Percentiles rank a stretch among this genome's conserved stretches.
These are phyloP conservation scores for Ustilago lituana DNA, from an alignment of 1,284 basidiomycete species.

Conservation along the genomic window DNA sequence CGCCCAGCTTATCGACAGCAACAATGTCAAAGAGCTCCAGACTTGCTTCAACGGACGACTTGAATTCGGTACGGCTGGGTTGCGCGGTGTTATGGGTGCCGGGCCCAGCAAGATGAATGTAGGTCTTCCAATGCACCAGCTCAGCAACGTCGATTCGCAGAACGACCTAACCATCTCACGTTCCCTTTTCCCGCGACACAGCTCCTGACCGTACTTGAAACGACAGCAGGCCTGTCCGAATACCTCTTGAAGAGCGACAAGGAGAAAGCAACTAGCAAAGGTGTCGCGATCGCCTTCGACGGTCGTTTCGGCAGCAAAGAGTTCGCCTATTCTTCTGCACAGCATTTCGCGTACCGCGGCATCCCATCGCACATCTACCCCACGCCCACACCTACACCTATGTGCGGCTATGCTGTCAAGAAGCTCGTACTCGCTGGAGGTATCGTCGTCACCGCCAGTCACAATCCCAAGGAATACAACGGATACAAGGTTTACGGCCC, in stretches of 20 bases:
- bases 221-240: conserved; percentile 52
- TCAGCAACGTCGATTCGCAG: no score
- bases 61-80: conserved; percentile 58
- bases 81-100: conserved; percentile 56
- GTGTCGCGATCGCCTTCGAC: conserved; percentile 63
- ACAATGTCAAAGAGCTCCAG: conserved; percentile 42
- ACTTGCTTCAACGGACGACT: conserved; percentile 53
- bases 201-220: conserved; percentile 57
- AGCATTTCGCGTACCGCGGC: conserved; percentile 49
- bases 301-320: conserved; percentile 55
- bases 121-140: no score
- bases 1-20: conserved; percentile 31
- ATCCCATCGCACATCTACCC: conserved; percentile 51
- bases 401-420: conserved; percentile 59
- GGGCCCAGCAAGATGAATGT: conserved; percentile 60
- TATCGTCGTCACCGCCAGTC: conserved; percentile 58
- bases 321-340: conserved; percentile 53
- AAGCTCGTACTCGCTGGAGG: conserved; percentile 55
- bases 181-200: no score
- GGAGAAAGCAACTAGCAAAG: conserved; percentile 27
- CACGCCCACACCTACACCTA: conserved; percentile 47
- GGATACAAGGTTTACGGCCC: conserved; percentile 61
- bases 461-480: conserved; percentile 63
- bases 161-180: no score
- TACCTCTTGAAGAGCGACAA: conserved; percentile 44